Evolutionary conservation across 331 rosid genomes (phyloP).

Genomic region (Rosa hybrid): DNA sequence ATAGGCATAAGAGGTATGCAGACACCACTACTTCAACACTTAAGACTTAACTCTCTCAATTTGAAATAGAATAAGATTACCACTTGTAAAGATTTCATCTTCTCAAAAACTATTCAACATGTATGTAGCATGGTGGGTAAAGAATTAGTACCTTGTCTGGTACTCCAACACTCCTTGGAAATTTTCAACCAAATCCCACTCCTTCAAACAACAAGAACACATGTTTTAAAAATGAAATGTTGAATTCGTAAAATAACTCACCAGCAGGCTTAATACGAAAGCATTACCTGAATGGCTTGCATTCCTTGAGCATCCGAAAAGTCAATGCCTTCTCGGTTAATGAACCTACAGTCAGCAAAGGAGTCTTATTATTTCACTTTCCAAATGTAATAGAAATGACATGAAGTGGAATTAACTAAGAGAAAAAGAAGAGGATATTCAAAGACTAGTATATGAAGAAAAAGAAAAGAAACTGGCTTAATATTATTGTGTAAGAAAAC

Average conservation of each 20-base stretch:
- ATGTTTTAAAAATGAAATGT: slow-evolving; percentile 22
- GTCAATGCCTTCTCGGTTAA: slow-evolving; percentile 94
- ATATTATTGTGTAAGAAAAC: no score
- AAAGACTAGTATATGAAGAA: no score
- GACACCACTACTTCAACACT: not conserved
- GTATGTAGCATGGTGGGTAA: slow-evolving; percentile 12
- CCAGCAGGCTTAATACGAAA: slow-evolving; percentile 22
- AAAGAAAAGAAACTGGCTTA: no score
- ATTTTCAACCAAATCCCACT: slow-evolving; percentile 98
- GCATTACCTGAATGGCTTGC: slow-evolving; percentile 95
- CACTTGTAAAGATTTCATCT: no score
- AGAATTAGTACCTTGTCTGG: slow-evolving; percentile 81
- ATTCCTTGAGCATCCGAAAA: slow-evolving; percentile 95
- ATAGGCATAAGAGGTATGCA: not conserved
- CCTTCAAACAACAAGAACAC: slow-evolving; percentile 47
- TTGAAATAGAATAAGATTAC: not conserved
- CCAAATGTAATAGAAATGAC: slow-evolving; percentile 10
- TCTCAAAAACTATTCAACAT: not conserved
- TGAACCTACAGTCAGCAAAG: slow-evolving; percentile 59
- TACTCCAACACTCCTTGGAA: slow-evolving; percentile 91
- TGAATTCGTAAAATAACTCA: slow-evolving; percentile 27
- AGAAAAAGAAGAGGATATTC: no score
- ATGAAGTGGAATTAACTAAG: no score
- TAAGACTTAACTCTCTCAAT: not conserved
- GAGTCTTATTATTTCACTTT: slow-evolving; percentile 14